Evolutionary conservation across 345 rosid species (phyloP).

Genomic region (Punica granatum): DNA sequence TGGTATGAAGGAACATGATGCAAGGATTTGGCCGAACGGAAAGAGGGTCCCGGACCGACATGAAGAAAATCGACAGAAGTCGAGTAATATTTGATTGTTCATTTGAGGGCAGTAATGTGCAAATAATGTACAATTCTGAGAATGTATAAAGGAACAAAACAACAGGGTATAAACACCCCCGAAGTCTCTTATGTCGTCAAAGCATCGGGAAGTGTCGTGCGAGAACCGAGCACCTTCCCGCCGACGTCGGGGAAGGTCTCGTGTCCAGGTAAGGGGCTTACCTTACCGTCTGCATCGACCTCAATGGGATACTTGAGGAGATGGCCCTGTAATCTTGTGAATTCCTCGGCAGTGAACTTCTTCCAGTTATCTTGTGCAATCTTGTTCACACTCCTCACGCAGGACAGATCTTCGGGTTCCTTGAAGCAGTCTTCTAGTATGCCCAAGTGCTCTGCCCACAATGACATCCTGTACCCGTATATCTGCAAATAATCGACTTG

Average conservation of each 20-base stretch:
- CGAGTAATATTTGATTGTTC: too few relatives aligned
- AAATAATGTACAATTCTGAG: too few relatives aligned
- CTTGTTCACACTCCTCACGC: conserved; percentile 53
- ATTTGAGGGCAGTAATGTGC: too few relatives aligned
- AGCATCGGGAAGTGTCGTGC: conserved; percentile 60
- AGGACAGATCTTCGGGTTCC: conserved; percentile 45
- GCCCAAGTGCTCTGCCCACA: conserved; percentile 90
- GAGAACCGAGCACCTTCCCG: conserved; percentile 65
- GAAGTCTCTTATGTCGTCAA: conserved; percentile 44
- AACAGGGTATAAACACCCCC: too few relatives aligned
- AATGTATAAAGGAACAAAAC: too few relatives aligned
- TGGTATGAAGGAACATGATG: too few relatives aligned
- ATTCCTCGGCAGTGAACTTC: conserved; percentile 34
- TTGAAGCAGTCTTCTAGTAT: conserved; percentile 33
- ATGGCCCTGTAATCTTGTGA: conserved; percentile 55
- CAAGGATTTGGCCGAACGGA: too few relatives aligned
- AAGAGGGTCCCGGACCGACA: too few relatives aligned
- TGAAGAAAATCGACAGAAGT: too few relatives aligned
- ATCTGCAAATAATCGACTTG: conserved; percentile 29
- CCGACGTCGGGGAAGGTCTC: conserved; percentile 83
- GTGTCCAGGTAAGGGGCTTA: conserved; percentile 43
- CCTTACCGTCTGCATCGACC: conserved; percentile 45
- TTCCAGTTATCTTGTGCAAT: conserved; percentile 74
- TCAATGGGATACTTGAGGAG: conserved; percentile 59
- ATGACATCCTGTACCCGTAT: conserved; percentile 73